Evolutionary conservation across 495 filamentous ascomycete species (phyloP).

Genomic region (Xylaria telfairii): DNA sequence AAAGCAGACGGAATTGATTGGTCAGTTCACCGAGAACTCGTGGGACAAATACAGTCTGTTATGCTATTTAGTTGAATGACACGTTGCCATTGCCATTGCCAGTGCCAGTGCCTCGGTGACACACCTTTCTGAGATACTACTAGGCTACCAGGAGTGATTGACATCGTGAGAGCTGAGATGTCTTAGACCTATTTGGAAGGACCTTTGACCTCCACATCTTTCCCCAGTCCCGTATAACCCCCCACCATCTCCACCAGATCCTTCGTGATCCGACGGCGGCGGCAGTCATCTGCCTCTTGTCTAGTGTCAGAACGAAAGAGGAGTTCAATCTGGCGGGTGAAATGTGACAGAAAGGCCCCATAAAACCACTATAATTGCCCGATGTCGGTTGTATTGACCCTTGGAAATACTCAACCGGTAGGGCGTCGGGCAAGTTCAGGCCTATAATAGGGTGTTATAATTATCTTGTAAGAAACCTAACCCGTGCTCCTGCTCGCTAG

Average conservation of each 20-base stretch:
- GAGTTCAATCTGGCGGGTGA: not conserved
- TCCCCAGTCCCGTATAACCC: conserved; percentile 7
- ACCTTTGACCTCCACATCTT: conserved; percentile 19
- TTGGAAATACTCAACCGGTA: not conserved
- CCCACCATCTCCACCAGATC: conserved; percentile 20
- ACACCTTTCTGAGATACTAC: not conserved
- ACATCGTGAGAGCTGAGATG: not conserved
- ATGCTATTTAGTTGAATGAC: not conserved
- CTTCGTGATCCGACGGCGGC: not conserved
- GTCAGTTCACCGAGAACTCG: not conserved
- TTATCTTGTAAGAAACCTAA: not conserved
- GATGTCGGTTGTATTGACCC: conserved; percentile 9
- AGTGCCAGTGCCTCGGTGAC: not conserved
- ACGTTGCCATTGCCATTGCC: conserved; percentile 13
- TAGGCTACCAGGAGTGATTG: not conserved
- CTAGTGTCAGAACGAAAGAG: not conserved
- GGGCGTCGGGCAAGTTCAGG: not conserved
- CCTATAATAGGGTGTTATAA: not conserved
- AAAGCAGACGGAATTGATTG: not conserved
- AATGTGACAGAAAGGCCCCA: conserved; percentile 5
- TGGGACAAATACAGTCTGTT: not conserved
- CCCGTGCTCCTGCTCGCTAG: not conserved
- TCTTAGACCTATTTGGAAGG: conserved; percentile 10
- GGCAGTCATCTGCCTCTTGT: conserved; percentile 13
- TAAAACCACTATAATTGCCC: conserved; percentile 14